Evolutionary conservation across 2,329 filamentous ascomycete species (phyloP).

Genomic region (Penicillium sp.): DNA sequence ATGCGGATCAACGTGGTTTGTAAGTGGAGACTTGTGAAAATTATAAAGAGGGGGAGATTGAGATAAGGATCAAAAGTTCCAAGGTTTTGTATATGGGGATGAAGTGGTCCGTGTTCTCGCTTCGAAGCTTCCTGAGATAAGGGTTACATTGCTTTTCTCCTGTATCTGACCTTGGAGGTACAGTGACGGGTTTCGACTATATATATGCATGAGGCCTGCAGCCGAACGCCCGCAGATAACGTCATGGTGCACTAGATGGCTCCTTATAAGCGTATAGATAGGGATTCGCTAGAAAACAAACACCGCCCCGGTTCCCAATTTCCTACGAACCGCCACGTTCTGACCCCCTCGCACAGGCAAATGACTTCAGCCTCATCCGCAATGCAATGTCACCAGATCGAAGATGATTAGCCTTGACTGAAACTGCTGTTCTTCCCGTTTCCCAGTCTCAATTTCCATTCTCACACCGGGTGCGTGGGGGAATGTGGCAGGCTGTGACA

Average conservation of each 20-base stretch:
- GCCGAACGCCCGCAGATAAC: neutral
- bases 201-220: neutral
- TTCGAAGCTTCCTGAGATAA: neutral
- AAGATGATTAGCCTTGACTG: neutral
- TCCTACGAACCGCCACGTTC: constrained; percentile 4
- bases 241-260: neutral
- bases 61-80: neutral
- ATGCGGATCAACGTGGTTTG: constrained; percentile 15
- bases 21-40: constrained; percentile 2
- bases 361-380: constrained; percentile 12
- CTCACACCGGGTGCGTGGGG: neutral
- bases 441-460: neutral
- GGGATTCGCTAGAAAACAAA: neutral
- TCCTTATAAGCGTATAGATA: neutral
- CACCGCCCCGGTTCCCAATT: neutral
- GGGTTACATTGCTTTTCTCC: too few species aligned
- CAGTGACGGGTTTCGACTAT: too few species aligned
- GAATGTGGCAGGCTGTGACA: constrained; percentile 7
- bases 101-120: neutral
- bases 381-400: neutral
- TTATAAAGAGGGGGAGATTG: neutral
- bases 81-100: neutral
- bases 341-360: neutral
- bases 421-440: neutral
- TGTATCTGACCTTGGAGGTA: too few species aligned